Percentiles rank a stretch among this genome's conserved stretches.
phyloP scores from a whole-genome alignment of 352 stramenopile species.

The Pelagophyceae sp. region DNA sequence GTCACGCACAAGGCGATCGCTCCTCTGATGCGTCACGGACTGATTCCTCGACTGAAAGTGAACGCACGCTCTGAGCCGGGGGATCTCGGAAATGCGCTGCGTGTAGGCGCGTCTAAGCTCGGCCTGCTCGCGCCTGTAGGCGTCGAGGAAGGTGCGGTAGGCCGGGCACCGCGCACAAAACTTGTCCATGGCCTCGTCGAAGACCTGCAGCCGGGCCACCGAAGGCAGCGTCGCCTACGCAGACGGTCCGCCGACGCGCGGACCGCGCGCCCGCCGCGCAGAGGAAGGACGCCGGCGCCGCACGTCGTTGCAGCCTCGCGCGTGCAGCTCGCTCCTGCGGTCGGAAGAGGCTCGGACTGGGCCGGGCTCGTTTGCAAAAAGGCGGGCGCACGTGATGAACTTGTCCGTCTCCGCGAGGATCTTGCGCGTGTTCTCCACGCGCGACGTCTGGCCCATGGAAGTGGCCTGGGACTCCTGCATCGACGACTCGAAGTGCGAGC shows the following conservation, averaged over 20 bases:
- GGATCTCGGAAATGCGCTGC: neutral
- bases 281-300: too few relatives aligned
- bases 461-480: too few relatives aligned
- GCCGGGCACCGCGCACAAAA: neutral
- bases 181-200: conserved; percentile 6
- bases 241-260: too few relatives aligned
- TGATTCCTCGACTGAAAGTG: neutral
- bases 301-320: neutral
- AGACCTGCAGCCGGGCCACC: neutral
- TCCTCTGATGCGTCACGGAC: neutral
- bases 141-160: neutral
- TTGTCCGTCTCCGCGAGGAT: neutral
- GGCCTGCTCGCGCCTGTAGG: neutral
- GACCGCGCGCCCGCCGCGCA: too few relatives aligned
- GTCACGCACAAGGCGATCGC: neutral
- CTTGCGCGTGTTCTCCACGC: neutral
- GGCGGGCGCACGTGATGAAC: too few relatives aligned
- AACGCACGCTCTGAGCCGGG: neutral
- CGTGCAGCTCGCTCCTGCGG: neutral
- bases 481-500: too few relatives aligned
- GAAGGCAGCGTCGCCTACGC: neutral
- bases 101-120: neutral
- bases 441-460: too few relatives aligned
- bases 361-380: too few relatives aligned
- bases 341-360: too few relatives aligned